Evolutionary conservation across 1,284 basidiomycete species (phyloP).

Genomic region (Melampsora americana): DNA sequence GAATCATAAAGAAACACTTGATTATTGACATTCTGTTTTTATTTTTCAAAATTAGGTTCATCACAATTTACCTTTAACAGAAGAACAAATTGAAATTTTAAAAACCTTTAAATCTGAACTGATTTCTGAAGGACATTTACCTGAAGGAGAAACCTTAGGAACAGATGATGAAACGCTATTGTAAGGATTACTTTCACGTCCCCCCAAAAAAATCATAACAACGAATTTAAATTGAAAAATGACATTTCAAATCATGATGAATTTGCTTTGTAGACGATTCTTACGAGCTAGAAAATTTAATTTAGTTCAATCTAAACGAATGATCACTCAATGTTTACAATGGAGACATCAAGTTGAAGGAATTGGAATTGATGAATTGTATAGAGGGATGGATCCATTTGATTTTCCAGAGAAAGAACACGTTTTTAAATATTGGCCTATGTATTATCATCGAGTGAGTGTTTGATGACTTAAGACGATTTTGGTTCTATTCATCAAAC

Average conservation of each 20-base stretch:
- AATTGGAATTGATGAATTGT: slow-evolving; percentile 44
- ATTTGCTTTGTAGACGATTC: slow-evolving; percentile 45
- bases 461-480: not conserved
- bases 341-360: slow-evolving; percentile 44
- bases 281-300: slow-evolving; percentile 43
- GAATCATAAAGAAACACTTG: too few relatives aligned
- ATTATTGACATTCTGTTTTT: too few relatives aligned
- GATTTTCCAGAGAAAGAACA: slow-evolving; percentile 41
- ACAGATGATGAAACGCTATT: slow-evolving; percentile 43
- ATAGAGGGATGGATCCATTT: slow-evolving; percentile 44
- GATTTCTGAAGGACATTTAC: slow-evolving; percentile 32
- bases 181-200: slow-evolving; percentile 20
- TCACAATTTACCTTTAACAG: slow-evolving; percentile 3
- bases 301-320: slow-evolving; percentile 28
- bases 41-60: too few relatives aligned
- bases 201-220: not conserved
- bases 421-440: slow-evolving; percentile 45
- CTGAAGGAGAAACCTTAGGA: slow-evolving; percentile 24
- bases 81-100: slow-evolving; percentile 29
- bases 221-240: too few relatives aligned
- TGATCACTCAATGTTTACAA: slow-evolving; percentile 42
- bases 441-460: slow-evolving; percentile 42
- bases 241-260: too few relatives aligned
- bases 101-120: slow-evolving; percentile 27
- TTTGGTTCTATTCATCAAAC: not conserved